These are phyloP conservation scores for Sesbania bispinosa DNA, from an alignment of 306 rosid genomes.

Conservation along the genomic window DNA sequence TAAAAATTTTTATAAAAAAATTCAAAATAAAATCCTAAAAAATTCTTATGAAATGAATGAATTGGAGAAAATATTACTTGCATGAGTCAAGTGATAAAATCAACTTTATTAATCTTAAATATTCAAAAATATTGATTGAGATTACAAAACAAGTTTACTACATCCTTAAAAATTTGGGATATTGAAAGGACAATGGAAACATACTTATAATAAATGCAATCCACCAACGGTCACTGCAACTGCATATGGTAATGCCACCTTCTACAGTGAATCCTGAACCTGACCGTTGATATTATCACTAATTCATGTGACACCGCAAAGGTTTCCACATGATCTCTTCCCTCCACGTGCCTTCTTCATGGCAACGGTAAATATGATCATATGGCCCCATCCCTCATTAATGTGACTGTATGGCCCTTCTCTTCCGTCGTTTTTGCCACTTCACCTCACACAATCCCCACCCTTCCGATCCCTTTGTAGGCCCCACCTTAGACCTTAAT, in stretches of 20 bases:
- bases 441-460: not conserved
- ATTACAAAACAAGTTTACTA: no score
- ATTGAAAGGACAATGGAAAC: no score
- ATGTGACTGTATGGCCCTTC: not conserved
- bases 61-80: no score
- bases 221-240: conserved; percentile 49
- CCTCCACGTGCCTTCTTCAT: no score
- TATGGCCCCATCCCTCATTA: no score
- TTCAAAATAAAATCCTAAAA: no score
- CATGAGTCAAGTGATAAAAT: no score
- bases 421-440: not conserved
- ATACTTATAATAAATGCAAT: conserved; percentile 28
- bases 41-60: no score
- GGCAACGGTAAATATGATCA: not conserved
- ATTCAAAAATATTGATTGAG: no score
- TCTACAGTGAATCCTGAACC: not conserved
- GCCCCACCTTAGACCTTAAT: not conserved
- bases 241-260: not conserved
- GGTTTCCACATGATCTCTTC: not conserved
- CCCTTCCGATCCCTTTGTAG: not conserved
- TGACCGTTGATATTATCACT: conserved; percentile 12
- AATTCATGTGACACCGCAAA: conserved; percentile 12
- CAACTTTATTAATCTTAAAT: no score
- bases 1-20: no score
- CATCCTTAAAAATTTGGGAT: no score